Base-by-base conservation (phyloP, 2,329 filamentous ascomycete species). In the Neonectria hederae region DNA sequence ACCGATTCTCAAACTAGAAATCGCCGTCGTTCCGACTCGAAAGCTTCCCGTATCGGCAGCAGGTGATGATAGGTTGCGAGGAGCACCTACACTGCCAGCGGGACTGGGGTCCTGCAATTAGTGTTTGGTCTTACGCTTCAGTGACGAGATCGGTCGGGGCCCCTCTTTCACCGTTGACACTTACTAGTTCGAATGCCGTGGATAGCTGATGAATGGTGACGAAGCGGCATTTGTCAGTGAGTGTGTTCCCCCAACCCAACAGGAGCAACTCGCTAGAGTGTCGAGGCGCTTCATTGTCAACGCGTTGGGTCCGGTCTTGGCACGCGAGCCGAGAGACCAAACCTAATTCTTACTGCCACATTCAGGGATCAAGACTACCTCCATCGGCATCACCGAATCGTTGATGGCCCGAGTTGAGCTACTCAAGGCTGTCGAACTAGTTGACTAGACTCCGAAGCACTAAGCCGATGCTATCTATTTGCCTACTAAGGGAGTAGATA, bases 371-470 rank as follows among this genome's bases (percentile, higher is more conserved):
- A 24, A 45, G 49, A 55, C 40, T 59, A 32, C 35, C 38, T 45
- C 30, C 35, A 51, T 59, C 61, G 61, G 61, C 61, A 59, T 45
- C 48, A 21, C 61, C 61, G 61, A 59, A 53, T 46, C 5, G 9
- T 54, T 14, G 13, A 40, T 52, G 46, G 55, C 9, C 40, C 51
- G n/a, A 58, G n/a, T 58, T 14, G 48, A 54, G 35, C 49, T 49
- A 26, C 21, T 17, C 30, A 32, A 30, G 45, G 35, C 54, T 51
- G 28, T 5, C 19, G 24, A 54, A 32, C 61, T 63, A 35, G 38
- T 48, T 28, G 24, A 35, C 14, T 40, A 55, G 43, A 30, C 43
- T 30, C 24, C 24, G 19, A 42, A 14, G 48, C 55, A 40, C 55
- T 63, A 59, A 14, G 13, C 61, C 26, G 22, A 30, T 19, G 43